These are phyloP conservation scores for Phialocephala sp. DNA, from an alignment of 2,329 filamentous ascomycete species.

Conservation along the genomic window DNA sequence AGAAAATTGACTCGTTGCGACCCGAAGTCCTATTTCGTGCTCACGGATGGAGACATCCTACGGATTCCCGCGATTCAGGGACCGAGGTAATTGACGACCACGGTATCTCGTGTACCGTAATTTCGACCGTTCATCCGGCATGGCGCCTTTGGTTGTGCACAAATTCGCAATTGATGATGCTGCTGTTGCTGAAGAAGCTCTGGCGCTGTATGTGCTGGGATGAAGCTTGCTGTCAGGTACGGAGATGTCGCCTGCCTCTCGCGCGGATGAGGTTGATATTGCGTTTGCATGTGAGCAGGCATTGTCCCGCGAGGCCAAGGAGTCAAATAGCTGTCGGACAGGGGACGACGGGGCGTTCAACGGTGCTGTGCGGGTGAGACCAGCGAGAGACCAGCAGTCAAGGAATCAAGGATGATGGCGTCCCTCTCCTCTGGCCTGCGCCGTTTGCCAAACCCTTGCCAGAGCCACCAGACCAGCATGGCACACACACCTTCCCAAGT, in stretches of 20 bases:
- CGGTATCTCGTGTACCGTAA: neutral
- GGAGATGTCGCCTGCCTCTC: constrained; percentile 4
- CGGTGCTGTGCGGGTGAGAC: constrained; percentile 26
- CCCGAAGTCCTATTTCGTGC: neutral
- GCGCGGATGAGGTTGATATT: constrained; percentile 34
- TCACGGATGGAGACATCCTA: neutral
- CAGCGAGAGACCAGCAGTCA: constrained; percentile 12
- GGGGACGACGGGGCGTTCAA: constrained; percentile 24
- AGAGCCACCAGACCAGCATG: constrained; percentile 22
- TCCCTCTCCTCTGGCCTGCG: constrained; percentile 14
- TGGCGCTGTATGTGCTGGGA: neutral
- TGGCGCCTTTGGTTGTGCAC: neutral
- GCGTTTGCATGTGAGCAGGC: constrained; percentile 32
- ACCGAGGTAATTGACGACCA: constrained; percentile 10
- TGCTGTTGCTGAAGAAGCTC: neutral
- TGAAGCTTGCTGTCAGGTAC: constrained; percentile 28
- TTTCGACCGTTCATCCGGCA: constrained; percentile 18
- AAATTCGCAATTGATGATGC: neutral
- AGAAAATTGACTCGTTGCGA: neutral
- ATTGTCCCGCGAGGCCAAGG: constrained; percentile 19
- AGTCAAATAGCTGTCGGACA: constrained; percentile 32
- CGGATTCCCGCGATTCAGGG: constrained; percentile 19
- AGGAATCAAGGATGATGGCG: constrained; percentile 27
- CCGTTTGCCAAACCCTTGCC: constrained; percentile 20
- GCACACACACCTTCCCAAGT: constrained; percentile 23